phyloP scores from a whole-genome alignment of 441 rosid genomes.

The Flueggea neowawraea region DNA sequence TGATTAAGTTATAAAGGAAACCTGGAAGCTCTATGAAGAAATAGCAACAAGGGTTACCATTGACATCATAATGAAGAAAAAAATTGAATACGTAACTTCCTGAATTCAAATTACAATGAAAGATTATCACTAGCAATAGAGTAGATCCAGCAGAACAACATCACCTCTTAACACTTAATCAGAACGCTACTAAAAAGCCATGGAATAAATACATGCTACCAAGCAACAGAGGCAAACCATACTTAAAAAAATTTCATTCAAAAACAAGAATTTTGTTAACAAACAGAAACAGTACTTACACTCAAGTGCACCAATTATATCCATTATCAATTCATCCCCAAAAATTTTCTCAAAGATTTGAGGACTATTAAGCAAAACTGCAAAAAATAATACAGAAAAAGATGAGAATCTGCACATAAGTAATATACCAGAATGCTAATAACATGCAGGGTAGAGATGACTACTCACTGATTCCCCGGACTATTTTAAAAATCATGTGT shows the following conservation, averaged over 20 bases:
- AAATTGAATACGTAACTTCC: not conserved
- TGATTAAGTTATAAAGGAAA: not conserved
- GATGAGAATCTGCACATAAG: not conserved
- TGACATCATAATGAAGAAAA: conserved; percentile 1
- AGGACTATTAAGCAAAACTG: conserved; percentile 93
- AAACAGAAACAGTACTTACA: conserved; percentile 53
- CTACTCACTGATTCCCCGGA: conserved; percentile 90
- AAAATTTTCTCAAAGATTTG: conserved; percentile 90
- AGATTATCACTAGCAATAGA: not conserved
- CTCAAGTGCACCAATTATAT: conserved; percentile 94
- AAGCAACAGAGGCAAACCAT: too few species aligned
- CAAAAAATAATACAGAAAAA: conserved; percentile 9
- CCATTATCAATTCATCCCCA: conserved; percentile 95
- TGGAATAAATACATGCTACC: not conserved
- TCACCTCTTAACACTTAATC: not conserved
- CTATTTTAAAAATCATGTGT: conserved; percentile 90
- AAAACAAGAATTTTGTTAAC: not conserved
- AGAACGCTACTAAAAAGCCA: not conserved
- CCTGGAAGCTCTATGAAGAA: conserved; percentile 1
- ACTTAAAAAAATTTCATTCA: not conserved
- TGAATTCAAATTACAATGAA: conserved; percentile 2
- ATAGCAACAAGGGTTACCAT: conserved; percentile 2
- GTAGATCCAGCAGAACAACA: not conserved
- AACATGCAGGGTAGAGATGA: conserved; percentile 5
- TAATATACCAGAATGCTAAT: not conserved